Conservation (phyloP, 352 stramenopile species). For the Phytophthora hibernalis region DNA sequence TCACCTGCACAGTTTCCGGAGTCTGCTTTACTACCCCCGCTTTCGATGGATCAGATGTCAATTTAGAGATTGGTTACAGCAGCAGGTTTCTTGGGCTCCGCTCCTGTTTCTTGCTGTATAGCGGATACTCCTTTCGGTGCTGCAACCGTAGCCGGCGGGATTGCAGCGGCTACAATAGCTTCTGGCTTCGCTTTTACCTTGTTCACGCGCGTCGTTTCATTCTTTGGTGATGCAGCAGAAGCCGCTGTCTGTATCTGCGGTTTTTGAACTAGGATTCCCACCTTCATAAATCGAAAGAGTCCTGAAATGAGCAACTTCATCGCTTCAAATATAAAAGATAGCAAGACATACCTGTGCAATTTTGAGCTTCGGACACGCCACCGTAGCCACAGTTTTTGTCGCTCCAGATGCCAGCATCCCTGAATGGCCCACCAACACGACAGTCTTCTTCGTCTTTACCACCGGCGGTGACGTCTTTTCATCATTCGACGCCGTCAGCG, state of each 20-base stretch:
- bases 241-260: neutral
- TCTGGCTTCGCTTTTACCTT: constrained; percentile 6
- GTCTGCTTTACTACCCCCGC: neutral
- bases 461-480: neutral
- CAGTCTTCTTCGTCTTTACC: constrained; percentile 13
- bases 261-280: neutral
- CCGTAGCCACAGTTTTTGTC: neutral
- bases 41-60: neutral
- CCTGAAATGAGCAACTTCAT: neutral
- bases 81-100: neutral
- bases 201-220: neutral
- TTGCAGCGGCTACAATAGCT: neutral
- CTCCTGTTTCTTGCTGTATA: neutral
- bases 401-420: constrained; percentile 1
- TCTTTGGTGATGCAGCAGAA: constrained; percentile 10
- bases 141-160: too few species aligned
- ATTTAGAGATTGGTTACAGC: neutral
- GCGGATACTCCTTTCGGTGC: neutral
- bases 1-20: constrained; percentile 9
- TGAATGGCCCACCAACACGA: constrained; percentile 11
- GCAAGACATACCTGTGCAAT: constrained; percentile 11
- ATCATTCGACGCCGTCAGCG: neutral
- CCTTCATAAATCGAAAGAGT: constrained; percentile 1
- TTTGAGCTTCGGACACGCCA: constrained; percentile 22
- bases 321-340: neutral